Conservation (phyloP, 1,284 basidiomycete species). For the Exsudoporus floridanus region DNA sequence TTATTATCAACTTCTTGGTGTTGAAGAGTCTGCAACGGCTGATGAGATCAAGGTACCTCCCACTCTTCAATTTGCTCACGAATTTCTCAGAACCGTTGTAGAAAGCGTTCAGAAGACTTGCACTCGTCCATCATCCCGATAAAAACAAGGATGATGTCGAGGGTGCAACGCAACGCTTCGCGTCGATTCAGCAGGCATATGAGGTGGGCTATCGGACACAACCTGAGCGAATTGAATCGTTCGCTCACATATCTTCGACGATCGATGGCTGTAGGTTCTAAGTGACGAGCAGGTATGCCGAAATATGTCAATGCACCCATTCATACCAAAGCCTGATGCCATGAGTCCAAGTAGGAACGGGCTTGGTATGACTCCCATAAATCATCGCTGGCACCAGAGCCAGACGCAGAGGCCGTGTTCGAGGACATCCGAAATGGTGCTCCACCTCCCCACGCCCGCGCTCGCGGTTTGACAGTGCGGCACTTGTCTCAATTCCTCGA, state of each 20-base stretch:
- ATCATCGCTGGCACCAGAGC: slow-evolving; percentile 79
- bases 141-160: slow-evolving; percentile 84
- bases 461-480: slow-evolving; percentile 76
- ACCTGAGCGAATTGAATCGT: background rate
- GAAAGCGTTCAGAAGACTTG: slow-evolving; percentile 81
- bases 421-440: slow-evolving; percentile 80
- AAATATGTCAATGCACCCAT: slow-evolving; percentile 1
- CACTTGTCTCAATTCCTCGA: slow-evolving; percentile 90
- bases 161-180: slow-evolving; percentile 86
- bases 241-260: background rate
- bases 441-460: slow-evolving; percentile 65
- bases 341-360: slow-evolving; percentile 71
- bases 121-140: slow-evolving; percentile 86
- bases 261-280: slow-evolving; percentile 54
- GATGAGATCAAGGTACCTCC: slow-evolving; percentile 82
- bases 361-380: slow-evolving; percentile 99
- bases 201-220: slow-evolving; percentile 53
- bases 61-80: background rate
- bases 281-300: slow-evolving; percentile 85
- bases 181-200: slow-evolving; percentile 90
- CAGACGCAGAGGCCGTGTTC: slow-evolving; percentile 80
- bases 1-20: slow-evolving; percentile 80
- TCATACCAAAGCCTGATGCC: slow-evolving; percentile 15
- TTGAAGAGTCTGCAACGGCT: slow-evolving; percentile 76
- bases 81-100: slow-evolving; percentile 32